A percentile compares a stretch with the other conserved stretches of the same genome.
These are phyloP conservation scores for Miscanthus lutarioriparius DNA, from an alignment of 176 grass and related monocot genomes.

Conservation along the genomic window DNA sequence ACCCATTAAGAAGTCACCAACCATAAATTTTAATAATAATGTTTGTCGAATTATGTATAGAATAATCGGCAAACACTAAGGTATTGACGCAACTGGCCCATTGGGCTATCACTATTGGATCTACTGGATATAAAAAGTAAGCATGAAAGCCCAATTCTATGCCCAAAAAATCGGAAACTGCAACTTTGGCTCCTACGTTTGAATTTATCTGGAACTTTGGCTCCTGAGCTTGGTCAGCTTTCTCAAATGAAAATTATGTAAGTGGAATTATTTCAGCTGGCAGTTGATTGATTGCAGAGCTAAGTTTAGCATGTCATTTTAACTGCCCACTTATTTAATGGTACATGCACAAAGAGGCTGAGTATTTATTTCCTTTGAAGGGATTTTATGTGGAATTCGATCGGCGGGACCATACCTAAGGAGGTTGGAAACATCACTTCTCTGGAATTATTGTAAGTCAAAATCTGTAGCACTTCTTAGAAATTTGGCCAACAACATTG, in stretches of 20 bases:
- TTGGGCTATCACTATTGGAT: too few relatives aligned
- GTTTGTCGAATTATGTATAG: too few relatives aligned
- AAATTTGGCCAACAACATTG: neutral
- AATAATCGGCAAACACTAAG: too few relatives aligned
- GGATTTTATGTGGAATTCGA: constrained; percentile 86
- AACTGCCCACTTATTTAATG: constrained; percentile 7
- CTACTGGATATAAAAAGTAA: too few relatives aligned
- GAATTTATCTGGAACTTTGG: constrained; percentile 73
- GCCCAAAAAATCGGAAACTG: too few relatives aligned
- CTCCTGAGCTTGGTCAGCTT: constrained; percentile 81
- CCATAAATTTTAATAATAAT: too few relatives aligned
- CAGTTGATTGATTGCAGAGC: neutral
- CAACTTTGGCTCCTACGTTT: constrained; percentile 48
- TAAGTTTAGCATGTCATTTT: constrained; percentile 16
- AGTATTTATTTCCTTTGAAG: constrained; percentile 44
- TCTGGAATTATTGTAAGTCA: constrained; percentile 68
- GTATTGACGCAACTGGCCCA: too few relatives aligned
- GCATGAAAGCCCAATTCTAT: too few relatives aligned
- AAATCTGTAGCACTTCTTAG: neutral
- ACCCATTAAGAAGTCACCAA: too few relatives aligned
- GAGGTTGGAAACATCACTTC: constrained; percentile 73
- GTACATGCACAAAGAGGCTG: neutral
- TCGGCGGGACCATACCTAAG: constrained; percentile 59
- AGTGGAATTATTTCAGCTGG: constrained; percentile 32
- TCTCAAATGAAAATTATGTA: constrained; percentile 84